Conservation (phyloP, 805 yeast genomes). For the Komagataella phaffii region DNA sequence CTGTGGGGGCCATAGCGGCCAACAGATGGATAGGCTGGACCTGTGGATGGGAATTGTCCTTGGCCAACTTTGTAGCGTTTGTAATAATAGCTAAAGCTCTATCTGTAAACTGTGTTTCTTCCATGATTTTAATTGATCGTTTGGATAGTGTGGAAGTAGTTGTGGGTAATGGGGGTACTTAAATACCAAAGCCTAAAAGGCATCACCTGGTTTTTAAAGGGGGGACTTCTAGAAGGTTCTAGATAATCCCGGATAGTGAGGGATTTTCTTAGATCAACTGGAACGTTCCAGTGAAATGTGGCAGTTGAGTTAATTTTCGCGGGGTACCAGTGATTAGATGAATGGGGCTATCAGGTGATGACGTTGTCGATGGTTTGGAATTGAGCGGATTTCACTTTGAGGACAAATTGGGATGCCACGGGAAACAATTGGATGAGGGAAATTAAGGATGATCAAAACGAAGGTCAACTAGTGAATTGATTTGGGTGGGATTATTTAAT, state of each 20-base stretch:
- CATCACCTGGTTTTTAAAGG: not conserved
- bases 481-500: no score
- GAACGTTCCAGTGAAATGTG: not conserved
- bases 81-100: constrained; percentile 77
- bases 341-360: not conserved
- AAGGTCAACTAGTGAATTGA: no score
- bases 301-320: not conserved
- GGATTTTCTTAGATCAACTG: not conserved
- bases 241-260: not conserved
- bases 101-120: constrained; percentile 78
- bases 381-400: not conserved
- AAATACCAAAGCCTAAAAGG: not conserved
- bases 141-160: not conserved
- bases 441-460: not conserved
- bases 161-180: not conserved
- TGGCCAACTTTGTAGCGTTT: constrained; percentile 69
- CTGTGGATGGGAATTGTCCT: constrained; percentile 74
- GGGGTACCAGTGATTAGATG: not conserved
- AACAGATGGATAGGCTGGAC: constrained; percentile 79
- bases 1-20: constrained; percentile 76
- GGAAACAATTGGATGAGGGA: not conserved
- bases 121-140: constrained; percentile 24
- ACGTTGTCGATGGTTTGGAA: not conserved
- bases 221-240: not conserved
- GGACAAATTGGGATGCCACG: not conserved